phyloP scores from a whole-genome alignment of 108 stramenopile genomes.

The Fragilariopsis cylindrus region DNA sequence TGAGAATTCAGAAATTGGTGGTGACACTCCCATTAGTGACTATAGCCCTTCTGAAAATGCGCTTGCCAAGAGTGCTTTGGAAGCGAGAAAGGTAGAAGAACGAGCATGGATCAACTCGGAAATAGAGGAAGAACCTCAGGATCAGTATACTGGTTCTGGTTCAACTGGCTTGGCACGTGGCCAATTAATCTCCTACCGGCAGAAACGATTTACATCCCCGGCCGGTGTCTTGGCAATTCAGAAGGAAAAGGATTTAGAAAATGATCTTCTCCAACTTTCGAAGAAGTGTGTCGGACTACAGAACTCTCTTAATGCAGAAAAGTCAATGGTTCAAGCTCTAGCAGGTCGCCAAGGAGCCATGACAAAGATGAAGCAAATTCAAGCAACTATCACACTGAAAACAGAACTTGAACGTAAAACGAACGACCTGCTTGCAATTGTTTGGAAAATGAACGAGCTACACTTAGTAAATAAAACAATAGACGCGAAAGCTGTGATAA shows the following conservation, averaged over 20 bases:
- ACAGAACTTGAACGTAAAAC: constrained; percentile 76
- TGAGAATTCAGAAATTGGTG: constrained; percentile 72
- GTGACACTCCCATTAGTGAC: constrained; percentile 46
- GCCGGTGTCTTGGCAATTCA: constrained; percentile 61
- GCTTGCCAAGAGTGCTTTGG: constrained; percentile 15
- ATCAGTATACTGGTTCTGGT: background rate
- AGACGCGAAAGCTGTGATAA: constrained; percentile 68
- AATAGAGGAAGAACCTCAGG: background rate
- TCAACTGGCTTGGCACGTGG: constrained; percentile 35
- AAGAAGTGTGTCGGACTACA: constrained; percentile 74
- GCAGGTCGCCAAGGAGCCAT: constrained; percentile 46
- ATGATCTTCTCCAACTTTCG: constrained; percentile 65
- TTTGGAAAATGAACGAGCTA: constrained; percentile 91
- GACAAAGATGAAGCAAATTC: constrained; percentile 65
- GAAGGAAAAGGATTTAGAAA: constrained; percentile 73
- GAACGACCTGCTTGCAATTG: constrained; percentile 74
- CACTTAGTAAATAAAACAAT: constrained; percentile 87
- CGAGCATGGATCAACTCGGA: constrained; percentile 5
- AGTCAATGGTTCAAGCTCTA: constrained; percentile 76
- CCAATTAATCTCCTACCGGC: constrained; percentile 52
- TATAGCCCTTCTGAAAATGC: constrained; percentile 26
- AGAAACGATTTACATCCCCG: constrained; percentile 68
- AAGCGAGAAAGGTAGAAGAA: constrained; percentile 26
- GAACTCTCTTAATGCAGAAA: constrained; percentile 75
- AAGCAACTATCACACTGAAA: constrained; percentile 63